These are phyloP conservation scores for Trichophyton benhamiae DNA, from an alignment of 2,329 filamentous ascomycete species.

Conservation along the genomic window DNA sequence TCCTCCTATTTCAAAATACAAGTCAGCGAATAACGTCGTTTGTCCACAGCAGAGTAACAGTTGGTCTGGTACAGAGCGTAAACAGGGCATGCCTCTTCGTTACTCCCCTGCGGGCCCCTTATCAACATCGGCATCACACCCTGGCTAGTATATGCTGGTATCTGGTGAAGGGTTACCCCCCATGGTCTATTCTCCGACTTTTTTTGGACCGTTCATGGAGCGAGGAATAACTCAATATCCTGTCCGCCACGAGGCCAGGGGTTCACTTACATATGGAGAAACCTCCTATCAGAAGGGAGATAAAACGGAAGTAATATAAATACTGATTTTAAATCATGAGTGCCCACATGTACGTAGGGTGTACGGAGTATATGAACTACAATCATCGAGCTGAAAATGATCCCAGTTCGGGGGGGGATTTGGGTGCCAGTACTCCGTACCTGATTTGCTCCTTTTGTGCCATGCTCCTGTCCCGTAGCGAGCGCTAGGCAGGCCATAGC, in stretches of 20 bases:
- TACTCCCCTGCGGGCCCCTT: background rate
- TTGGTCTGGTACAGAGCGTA: background rate
- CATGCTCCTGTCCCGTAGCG: background rate
- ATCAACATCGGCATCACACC: background rate
- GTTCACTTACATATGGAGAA: background rate
- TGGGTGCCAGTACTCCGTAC: background rate
- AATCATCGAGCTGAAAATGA: background rate
- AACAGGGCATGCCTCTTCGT: background rate
- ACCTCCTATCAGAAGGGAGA: background rate
- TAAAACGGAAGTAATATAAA: background rate
- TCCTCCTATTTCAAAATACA: background rate
- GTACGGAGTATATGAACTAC: background rate
- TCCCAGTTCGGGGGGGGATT: background rate
- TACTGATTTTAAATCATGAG: background rate
- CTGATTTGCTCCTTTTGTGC: background rate
- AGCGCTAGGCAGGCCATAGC: background rate
- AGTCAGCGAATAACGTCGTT: background rate
- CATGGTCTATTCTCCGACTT: constrained; percentile 1
- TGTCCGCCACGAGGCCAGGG: constrained; percentile 2
- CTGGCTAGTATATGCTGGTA: background rate
- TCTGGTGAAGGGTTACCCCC: background rate
- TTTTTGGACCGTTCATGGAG: constrained; percentile 1
- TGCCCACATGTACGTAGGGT: background rate
- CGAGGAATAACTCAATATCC: constrained; percentile 2
- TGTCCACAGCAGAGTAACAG: background rate